phyloP scores from a whole-genome alignment of 768 basidiomycete species.

The Boletus tomentosulus region DNA sequence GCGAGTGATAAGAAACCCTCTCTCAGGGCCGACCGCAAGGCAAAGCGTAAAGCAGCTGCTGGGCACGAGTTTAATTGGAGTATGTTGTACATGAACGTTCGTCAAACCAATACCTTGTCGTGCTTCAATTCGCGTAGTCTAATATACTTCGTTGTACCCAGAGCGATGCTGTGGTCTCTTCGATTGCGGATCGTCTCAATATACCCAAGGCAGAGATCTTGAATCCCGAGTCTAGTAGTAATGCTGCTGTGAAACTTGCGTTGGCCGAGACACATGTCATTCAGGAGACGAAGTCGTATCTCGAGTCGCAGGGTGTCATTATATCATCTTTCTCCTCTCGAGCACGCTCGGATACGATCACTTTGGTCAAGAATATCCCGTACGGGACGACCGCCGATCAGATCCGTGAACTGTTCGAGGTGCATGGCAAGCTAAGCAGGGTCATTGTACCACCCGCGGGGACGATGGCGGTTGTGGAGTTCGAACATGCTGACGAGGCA shows the following conservation, averaged over 20 bases:
- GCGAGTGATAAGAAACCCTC: conserved; percentile 42
- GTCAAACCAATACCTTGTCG: conserved; percentile 34
- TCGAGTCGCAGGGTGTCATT: conserved; percentile 72
- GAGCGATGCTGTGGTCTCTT: conserved; percentile 92
- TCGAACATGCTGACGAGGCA: conserved; percentile 67
- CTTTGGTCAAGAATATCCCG: conserved; percentile 96
- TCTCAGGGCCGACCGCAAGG: conserved; percentile 55
- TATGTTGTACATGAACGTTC: conserved; percentile 95
- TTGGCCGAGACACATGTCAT: conserved; percentile 96
- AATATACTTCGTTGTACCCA: conserved; percentile 32
- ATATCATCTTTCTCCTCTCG: conserved; percentile 52
- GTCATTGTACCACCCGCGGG: conserved; percentile 89
- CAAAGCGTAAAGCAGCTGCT: conserved; percentile 61
- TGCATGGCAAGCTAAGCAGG: conserved; percentile 64
- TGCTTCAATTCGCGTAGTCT: conserved; percentile 13
- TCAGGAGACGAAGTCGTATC: conserved; percentile 87
- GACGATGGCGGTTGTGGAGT: conserved; percentile 90
- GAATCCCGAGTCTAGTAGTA: conserved; percentile 72
- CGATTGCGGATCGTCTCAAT: conserved; percentile 84
- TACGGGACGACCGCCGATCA: conserved; percentile 76
- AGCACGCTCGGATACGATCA: conserved; percentile 68
- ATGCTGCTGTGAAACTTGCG: conserved; percentile 90
- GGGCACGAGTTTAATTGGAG: conserved; percentile 89
- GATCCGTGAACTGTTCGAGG: conserved; percentile 75
- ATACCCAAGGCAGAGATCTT: conserved; percentile 85